Percentiles rank a stretch among this genome's conserved stretches.
Conservation (phyloP, 129 eudicot species). For the Artemisia tridentata region DNA sequence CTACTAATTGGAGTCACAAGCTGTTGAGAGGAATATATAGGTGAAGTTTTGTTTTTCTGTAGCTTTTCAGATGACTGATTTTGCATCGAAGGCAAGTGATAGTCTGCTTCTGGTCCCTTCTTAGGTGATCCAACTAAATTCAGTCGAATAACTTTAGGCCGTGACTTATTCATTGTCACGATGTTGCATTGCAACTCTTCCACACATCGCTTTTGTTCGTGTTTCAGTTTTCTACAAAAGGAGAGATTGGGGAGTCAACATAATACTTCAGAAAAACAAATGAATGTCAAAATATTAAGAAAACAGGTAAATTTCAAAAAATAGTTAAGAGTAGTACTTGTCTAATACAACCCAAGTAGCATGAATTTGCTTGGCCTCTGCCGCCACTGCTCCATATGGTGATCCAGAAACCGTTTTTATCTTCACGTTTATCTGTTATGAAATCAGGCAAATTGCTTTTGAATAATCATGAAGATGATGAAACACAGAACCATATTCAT, state of each 20-base stretch:
- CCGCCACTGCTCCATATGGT: slow-evolving; percentile 83
- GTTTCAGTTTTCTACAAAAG: slow-evolving; percentile 72
- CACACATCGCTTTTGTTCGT: slow-evolving; percentile 81
- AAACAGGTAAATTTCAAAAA: too few species aligned
- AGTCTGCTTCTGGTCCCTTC: slow-evolving; percentile 40
- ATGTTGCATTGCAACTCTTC: slow-evolving; percentile 98
- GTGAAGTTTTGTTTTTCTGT: slow-evolving; percentile 30
- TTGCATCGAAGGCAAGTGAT: slow-evolving; percentile 23
- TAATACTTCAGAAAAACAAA: too few species aligned
- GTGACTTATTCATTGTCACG: slow-evolving; percentile 68
- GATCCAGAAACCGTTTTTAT: slow-evolving; percentile 75
- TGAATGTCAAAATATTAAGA: too few species aligned
- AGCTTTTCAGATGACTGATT: slow-evolving; percentile 38
- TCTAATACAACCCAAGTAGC: slow-evolving; percentile 95
- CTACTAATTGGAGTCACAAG: slow-evolving; percentile 84
- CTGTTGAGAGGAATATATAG: slow-evolving; percentile 41
- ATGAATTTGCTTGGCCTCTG: slow-evolving; percentile 72
- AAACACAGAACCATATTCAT: background rate
- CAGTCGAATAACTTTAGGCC: slow-evolving; percentile 78
- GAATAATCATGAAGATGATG: slow-evolving; percentile 9
- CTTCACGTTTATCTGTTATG: slow-evolving; percentile 80
- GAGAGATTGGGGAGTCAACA: slow-evolving; percentile 4
- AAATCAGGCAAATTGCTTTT: slow-evolving; percentile 10
- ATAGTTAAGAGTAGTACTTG: slow-evolving; percentile 49
- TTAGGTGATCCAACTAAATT: slow-evolving; percentile 70